Evolutionary conservation across 2,329 filamentous ascomycete species (phyloP), one percentile per base, ranked within the genome.

Genomic region (Trichoderma aggressivum): DNA sequence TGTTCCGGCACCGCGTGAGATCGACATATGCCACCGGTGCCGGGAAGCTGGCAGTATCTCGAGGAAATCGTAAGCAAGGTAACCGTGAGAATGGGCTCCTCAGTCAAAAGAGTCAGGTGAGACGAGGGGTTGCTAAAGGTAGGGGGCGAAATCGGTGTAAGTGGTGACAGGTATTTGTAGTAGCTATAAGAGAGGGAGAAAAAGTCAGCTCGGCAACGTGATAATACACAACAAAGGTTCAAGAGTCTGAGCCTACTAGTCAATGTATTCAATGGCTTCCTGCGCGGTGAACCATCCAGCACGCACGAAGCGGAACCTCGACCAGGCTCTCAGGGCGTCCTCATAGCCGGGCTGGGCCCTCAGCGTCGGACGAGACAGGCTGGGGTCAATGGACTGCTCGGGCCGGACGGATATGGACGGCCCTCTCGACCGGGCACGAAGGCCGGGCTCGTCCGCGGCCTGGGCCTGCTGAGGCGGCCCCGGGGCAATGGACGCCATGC

Each of bases 201-300:
- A 12, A 7, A 47, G 65, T 62, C 21, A 72, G 43, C n/a, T n/a
- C n/a, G n/a, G n/a, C n/a, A n/a, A n/a, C n/a, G n/a, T n/a, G n/a
- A n/a, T n/a, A n/a, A n/a, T n/a, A n/a, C n/a, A n/a, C n/a, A n/a
- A n/a, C n/a, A n/a, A n/a, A n/a, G n/a, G n/a, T n/a, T n/a, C n/a
- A n/a, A n/a, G 26, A 28, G n/a, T 26, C 39, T 21, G 4, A 30
- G 82, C 89, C 77, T 86, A 93, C 91, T 98, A 98, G 79, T 94
- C 91, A 74, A 99, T 93, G 78, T 98, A 98, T 56, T 91, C 90
- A 80, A 98, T 94, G 26, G 94, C 95, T 81, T 99, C 96, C 74
- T 92, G 90, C 0, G 95, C 92, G 0, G 94, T 97, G 80, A 99
- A 96, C 95, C 95, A 98, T 11, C 96, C 96, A 10, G 94, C 94